A percentile compares a stretch with the other conserved stretches of the same genome.
Conservation (phyloP, 108 stramenopile species). For the Chaetoceros tenuissimus region DNA sequence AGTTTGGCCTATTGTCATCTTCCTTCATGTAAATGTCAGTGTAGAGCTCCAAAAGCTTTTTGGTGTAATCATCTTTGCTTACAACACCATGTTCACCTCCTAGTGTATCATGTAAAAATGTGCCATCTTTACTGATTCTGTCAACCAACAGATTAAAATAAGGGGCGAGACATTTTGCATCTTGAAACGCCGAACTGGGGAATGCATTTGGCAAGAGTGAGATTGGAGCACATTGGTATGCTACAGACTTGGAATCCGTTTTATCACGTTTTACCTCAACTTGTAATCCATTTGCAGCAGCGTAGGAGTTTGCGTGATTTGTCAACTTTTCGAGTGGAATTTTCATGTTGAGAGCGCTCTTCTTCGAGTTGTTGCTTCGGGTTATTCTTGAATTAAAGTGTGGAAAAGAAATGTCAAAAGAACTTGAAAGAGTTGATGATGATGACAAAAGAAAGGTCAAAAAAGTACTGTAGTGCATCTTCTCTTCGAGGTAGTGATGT, state of each 20-base stretch:
- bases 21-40: constrained; percentile 50
- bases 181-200: constrained; percentile 51
- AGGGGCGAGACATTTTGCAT: constrained; percentile 50
- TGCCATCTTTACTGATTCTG: constrained; percentile 69
- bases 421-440: too few species aligned
- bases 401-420: too few species aligned
- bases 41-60: constrained; percentile 68
- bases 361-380: background rate
- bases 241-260: constrained; percentile 4
- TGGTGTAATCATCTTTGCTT: constrained; percentile 77
- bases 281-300: constrained; percentile 53
- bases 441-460: too few species aligned
- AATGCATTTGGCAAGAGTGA: constrained; percentile 79
- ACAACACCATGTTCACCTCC: constrained; percentile 50
- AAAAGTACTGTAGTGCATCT: too few species aligned
- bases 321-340: constrained; percentile 13
- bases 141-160: constrained; percentile 84
- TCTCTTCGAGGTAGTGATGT: too few species aligned
- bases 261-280: constrained; percentile 26
- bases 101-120: constrained; percentile 56
- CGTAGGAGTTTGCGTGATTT: constrained; percentile 42
- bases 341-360: background rate
- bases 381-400: constrained; percentile 4
- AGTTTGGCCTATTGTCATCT: constrained; percentile 18
- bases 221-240: constrained; percentile 78